These are phyloP conservation scores for Kwoniella mangroviensis DNA, from an alignment of 768 basidiomycete genomes.

Conservation along the genomic window DNA sequence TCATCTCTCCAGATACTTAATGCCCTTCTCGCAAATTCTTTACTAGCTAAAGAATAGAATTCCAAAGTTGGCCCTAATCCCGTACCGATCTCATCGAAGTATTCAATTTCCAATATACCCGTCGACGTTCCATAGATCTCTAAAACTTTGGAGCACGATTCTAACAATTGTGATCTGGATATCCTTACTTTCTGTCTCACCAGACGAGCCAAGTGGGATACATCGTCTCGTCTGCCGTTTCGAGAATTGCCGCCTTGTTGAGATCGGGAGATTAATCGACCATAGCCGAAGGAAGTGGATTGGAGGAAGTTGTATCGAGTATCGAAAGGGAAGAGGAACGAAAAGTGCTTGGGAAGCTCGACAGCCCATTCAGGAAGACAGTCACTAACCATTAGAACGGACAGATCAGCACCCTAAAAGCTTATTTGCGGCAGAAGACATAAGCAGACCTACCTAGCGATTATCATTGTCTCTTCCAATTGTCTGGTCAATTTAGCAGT, in stretches of 20 bases:
- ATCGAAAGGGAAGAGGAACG: conserved; percentile 98
- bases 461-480: conserved; percentile 97
- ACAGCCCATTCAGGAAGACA: conserved; percentile 97
- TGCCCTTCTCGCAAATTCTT: conserved; percentile 87
- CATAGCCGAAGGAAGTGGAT: conserved; percentile 96
- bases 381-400: conserved; percentile 63
- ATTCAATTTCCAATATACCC: conserved; percentile 94
- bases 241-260: conserved; percentile 82
- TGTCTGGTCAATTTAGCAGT: conserved; percentile 97
- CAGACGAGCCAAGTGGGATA: conserved; percentile 87
- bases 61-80: conserved; percentile 96
- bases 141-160: conserved; percentile 94
- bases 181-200: conserved; percentile 97
- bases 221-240: conserved; percentile 81
- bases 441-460: conserved; percentile 73
- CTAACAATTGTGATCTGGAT: conserved; percentile 89
- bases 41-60: conserved; percentile 96
- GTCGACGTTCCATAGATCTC: conserved; percentile 88
- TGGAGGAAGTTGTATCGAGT: conserved; percentile 97
- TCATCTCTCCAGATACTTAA: conserved; percentile 91
- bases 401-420: background rate
- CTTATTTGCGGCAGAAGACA: background rate
- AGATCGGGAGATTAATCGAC: conserved; percentile 92
- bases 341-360: conserved; percentile 93
- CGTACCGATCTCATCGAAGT: conserved; percentile 98